Base-by-base conservation (phyloP, 2,329 filamentous ascomycete genomes). In the Dothiorella sarmentorum region DNA sequence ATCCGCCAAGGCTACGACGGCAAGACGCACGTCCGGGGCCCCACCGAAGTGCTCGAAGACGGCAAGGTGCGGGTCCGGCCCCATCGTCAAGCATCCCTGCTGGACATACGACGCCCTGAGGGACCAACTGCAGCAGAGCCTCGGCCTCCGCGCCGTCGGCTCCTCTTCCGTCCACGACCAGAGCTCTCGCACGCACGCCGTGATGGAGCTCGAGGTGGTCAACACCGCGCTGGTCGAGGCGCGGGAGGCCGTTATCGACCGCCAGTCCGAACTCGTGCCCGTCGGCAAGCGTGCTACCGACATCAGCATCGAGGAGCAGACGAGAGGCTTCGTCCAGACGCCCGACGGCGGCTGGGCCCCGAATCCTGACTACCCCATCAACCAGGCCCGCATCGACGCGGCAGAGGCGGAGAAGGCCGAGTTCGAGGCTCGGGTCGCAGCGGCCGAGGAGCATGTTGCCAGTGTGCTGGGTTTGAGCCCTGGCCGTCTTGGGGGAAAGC, bases 141-240 rank as follows among this genome's bases (percentile, higher is more conserved):
- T 76, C 1, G 63, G 65, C 10, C 61, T 65, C 4, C 63, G 75
- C 18, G 65, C 67, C 3, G 73, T 69, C 0, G 75, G 74, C 2
- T 68, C 71, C 5, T 79, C 76, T 2, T 70, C 67, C 0, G 62
- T 78, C 0, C 76, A 78, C 60, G 72, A 78, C 51, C 69, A 77
- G 58, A 78, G 76, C 58, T 78, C 76, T 0, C 68, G 76, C 3
- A 78, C 76, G 0, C 76, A 79, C 62, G 76, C 76, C 0, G 64
- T 78, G 0, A 47, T 78, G 3, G 71, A 78, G 58, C 58, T 79
- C 0, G 76, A 79, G 56, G 67, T 78, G 35, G 62, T 79, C 6
- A 78, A 69, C 13, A 63, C 64, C 38, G 58, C 60, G 4, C 61
- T 78, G 2, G 58, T 77, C 0, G 67, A 72, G 7, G 72, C 73